These are phyloP conservation scores for Echium plantagineum DNA, from an alignment of 257 asterid genomes.

Conservation along the genomic window DNA sequence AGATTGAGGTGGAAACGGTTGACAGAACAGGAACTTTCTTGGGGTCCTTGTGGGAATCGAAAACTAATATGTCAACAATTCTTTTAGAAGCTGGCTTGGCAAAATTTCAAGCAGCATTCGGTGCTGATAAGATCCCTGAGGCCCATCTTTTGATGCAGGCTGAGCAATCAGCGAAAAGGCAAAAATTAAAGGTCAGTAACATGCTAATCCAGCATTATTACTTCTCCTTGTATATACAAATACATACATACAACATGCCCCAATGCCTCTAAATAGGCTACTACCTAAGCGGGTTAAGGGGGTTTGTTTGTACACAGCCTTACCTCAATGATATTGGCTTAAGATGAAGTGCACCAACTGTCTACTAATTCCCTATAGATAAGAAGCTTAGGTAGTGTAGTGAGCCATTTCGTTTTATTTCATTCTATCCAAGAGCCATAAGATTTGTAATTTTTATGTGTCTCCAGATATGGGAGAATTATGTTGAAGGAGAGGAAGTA, in stretches of 20 bases:
- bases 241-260: no score
- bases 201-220: not conserved
- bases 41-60: constrained; percentile 89
- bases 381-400: not conserved
- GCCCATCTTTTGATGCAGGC: constrained; percentile 84
- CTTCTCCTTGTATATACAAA: not conserved
- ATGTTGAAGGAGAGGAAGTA: constrained; percentile 25
- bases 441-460: not conserved
- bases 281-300: no score
- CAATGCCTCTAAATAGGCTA: not conserved
- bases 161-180: constrained; percentile 82
- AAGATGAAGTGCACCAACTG: no score
- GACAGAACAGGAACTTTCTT: constrained; percentile 97
- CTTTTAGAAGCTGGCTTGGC: constrained; percentile 97
- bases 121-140: constrained; percentile 72
- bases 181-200: constrained; percentile 72
- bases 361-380: no score
- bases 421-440: no score
- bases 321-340: no score
- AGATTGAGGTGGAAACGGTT: constrained; percentile 93
- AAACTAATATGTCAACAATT: constrained; percentile 54
- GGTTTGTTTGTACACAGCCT: no score
- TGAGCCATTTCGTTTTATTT: no score
- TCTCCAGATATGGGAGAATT: constrained; percentile 26
- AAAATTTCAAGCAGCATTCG: constrained; percentile 72